Evolutionary conservation across 1,284 basidiomycete species (phyloP), one percentile per base, ranked within the genome.

Genomic region (Cryptococcus deneoformans): DNA sequence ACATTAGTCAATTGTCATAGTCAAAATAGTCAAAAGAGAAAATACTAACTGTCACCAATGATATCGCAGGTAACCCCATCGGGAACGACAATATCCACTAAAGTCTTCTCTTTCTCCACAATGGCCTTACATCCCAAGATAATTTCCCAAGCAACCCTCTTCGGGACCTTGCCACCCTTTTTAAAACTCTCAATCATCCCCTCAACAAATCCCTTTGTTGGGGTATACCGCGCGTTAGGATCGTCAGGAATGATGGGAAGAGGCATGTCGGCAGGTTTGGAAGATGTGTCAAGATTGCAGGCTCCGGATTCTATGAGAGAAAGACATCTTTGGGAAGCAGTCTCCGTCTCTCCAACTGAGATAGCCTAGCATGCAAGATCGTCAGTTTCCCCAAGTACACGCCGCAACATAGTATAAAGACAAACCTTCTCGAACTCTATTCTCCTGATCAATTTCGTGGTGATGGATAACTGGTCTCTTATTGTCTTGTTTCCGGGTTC

Each of bases 71-170:
- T 92, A 57, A 88, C 82, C 2, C 87, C 92, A 39, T 92, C 86
- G 40, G 84, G 82, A 34, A 99, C 79, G 46, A 83, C 78, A 44
- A 95, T 83, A 54, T 89, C 85, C 14, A 96, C 91, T 70, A 99
- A 68, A 63, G 86, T 90, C 58, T 88, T 85, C 73, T 96, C 92
- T 65, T 87, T 83, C 36, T 82, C 80, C 65, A 99, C 86, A 6
- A 85, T 79, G 16, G 85, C 83, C 70, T 90, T 85, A 58, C 90
- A 92, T 35, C 91, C 93, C 10, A 99, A 82, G 35, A 94, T 83
- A 67, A 99, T 97, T 79, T 98, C 92, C 93, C 93, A 98, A 34
- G 89, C 92, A 62, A 92, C 88, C 76, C 92, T 82, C 77, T 87
- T 86, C 5, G 92, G 87, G 53, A 98, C 79, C 34, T 87, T 83